phyloP scores from a whole-genome alignment of 352 stramenopile genomes.

The Pythium apleroticum region DNA sequence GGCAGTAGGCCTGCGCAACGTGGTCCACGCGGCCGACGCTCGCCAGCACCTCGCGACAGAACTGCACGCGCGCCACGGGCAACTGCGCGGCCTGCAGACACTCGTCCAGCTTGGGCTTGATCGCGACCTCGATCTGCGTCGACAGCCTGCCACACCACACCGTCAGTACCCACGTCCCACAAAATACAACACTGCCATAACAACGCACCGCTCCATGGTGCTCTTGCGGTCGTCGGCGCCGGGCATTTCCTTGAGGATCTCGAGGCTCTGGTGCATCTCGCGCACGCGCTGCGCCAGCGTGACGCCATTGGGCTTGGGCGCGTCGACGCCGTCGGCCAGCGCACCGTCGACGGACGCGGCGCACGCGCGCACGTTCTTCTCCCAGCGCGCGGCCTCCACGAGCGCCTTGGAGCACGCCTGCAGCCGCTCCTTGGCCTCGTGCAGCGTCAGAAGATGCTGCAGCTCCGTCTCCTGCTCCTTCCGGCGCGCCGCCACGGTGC shows the following conservation, averaged over 20 bases:
- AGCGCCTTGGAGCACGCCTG: slow-evolving; percentile 65
- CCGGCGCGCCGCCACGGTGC: background rate
- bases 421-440: slow-evolving; percentile 67
- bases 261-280: slow-evolving; percentile 66
- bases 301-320: background rate
- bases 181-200: background rate
- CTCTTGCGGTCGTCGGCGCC: slow-evolving; percentile 51
- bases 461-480: slow-evolving; percentile 42
- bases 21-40: slow-evolving; percentile 45
- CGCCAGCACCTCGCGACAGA: slow-evolving; percentile 48
- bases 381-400: slow-evolving; percentile 67
- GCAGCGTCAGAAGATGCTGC: slow-evolving; percentile 57
- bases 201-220: slow-evolving; percentile 38
- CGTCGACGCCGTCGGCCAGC: slow-evolving; percentile 13
- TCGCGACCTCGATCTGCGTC: slow-evolving; percentile 49
- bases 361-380: slow-evolving; percentile 60
- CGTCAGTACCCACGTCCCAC: background rate
- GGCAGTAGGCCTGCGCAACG: slow-evolving; percentile 50
- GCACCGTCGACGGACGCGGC: slow-evolving; percentile 37
- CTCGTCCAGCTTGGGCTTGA: slow-evolving; percentile 46
- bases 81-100: slow-evolving; percentile 43
- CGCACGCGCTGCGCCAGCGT: slow-evolving; percentile 47
- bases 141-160: slow-evolving; percentile 33
- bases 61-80: slow-evolving; percentile 42
- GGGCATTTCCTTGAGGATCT: slow-evolving; percentile 58